Conservation (phyloP, 768 basidiomycete species). For the Trametes sanguinea region DNA sequence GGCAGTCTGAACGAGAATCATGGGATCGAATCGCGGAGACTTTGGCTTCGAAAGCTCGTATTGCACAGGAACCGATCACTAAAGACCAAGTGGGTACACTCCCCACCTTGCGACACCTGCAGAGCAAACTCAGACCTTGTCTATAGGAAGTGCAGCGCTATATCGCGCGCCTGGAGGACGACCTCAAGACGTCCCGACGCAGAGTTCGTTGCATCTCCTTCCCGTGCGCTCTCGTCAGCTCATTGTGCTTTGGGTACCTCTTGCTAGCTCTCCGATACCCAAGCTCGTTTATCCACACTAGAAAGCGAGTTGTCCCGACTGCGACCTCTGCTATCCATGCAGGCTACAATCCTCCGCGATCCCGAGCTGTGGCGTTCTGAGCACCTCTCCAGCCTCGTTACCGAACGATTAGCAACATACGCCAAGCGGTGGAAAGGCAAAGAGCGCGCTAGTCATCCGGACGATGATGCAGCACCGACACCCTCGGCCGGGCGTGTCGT, state of each 20-base stretch:
- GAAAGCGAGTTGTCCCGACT: conserved; percentile 67
- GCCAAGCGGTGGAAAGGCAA: conserved; percentile 13
- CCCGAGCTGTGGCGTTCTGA: conserved; percentile 13
- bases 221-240: not conserved
- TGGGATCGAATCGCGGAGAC: conserved; percentile 73
- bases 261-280: conserved; percentile 58
- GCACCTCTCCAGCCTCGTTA: not conserved
- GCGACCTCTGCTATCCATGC: conserved; percentile 69
- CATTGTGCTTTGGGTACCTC: not conserved
- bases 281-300: conserved; percentile 52
- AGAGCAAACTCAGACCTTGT: not conserved
- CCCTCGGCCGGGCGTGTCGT: not conserved
- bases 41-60: conserved; percentile 51
- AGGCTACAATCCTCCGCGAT: conserved; percentile 41
- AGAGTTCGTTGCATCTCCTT: conserved; percentile 45
- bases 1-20: conserved; percentile 61
- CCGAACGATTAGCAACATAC: conserved; percentile 1
- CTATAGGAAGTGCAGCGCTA: conserved; percentile 59
- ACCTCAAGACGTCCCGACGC: conserved; percentile 61
- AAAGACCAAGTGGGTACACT: conserved; percentile 16
- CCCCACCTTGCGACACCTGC: too few relatives aligned
- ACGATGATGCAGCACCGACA: not conserved
- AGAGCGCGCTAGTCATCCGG: not conserved
- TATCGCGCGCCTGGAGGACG: conserved; percentile 52
- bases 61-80: conserved; percentile 34